phyloP scores from a whole-genome alignment of 2,329 filamentous ascomycete genomes.

The Aspergillus floridensis region DNA sequence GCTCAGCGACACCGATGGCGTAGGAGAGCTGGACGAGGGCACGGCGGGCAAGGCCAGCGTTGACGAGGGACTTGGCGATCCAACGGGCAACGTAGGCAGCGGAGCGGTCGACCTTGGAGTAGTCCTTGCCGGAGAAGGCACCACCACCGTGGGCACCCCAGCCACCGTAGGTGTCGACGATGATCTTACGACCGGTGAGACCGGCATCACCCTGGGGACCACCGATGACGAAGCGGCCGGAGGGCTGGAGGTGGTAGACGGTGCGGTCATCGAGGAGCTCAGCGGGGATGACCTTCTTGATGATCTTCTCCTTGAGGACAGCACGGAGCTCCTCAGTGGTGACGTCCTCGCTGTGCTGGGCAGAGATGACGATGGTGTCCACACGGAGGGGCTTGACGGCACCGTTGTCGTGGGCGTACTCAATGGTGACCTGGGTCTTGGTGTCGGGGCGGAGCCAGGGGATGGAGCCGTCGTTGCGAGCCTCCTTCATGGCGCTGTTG shows the following conservation, averaged over 20 bases:
- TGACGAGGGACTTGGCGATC: constrained; percentile 97
- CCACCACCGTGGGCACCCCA: constrained; percentile 99
- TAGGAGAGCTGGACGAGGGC: constrained; percentile 97
- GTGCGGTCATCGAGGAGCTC: constrained; percentile 91
- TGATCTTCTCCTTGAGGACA: constrained; percentile 95
- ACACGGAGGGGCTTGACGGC: constrained; percentile 89
- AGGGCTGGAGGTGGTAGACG: constrained; percentile 98
- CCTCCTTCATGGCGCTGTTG: constrained; percentile 88
- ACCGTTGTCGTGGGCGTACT: constrained; percentile 93
- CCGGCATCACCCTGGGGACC: constrained; percentile 98
- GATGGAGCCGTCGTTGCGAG: constrained; percentile 80
- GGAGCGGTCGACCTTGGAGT: constrained; percentile 99
- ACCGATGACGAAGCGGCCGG: constrained; percentile 97
- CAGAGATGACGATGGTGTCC: constrained; percentile 94
- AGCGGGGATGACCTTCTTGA: constrained; percentile 89
- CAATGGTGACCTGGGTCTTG: constrained; percentile 98
- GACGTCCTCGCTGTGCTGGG: constrained; percentile 88
- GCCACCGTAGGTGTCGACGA: constrained; percentile 99
- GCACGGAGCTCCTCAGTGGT: constrained; percentile 88
- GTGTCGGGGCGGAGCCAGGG: constrained; percentile 97
- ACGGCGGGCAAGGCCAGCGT: constrained; percentile 84
- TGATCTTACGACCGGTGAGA: constrained; percentile 98
- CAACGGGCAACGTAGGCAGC: constrained; percentile 96
- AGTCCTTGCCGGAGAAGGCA: constrained; percentile 99
- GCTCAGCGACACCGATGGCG: constrained; percentile 98